Percentiles rank a stretch among this genome's conserved stretches.
Evolutionary conservation across 2,329 filamentous ascomycete genomes (phyloP).

Genomic region (Hypoxylon sp.): DNA sequence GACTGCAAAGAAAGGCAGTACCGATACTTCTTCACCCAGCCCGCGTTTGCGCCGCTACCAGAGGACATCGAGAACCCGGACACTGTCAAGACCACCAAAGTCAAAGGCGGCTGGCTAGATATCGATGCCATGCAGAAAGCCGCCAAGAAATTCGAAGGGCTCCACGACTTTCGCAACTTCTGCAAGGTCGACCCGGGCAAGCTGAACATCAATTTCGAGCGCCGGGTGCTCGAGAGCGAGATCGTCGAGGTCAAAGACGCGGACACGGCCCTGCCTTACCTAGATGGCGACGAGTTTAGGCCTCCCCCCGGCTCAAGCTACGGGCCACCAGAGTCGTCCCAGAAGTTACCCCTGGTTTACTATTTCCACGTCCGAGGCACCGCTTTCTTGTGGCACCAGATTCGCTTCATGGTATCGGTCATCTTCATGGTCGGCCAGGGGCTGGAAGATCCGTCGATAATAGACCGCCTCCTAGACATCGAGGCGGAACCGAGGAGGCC

Average conservation of each 20-base stretch:
- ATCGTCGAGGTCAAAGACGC: constrained; percentile 73
- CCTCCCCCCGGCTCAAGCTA: constrained; percentile 39
- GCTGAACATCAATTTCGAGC: constrained; percentile 83
- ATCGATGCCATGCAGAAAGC: constrained; percentile 86
- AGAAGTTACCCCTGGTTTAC: constrained; percentile 72
- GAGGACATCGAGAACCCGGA: constrained; percentile 57
- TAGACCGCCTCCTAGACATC: constrained; percentile 79
- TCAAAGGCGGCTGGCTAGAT: constrained; percentile 80
- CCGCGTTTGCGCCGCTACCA: constrained; percentile 77
- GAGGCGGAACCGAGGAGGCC: constrained; percentile 76
- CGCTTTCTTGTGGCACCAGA: constrained; percentile 98
- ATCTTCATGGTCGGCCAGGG: constrained; percentile 94
- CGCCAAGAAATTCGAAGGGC: constrained; percentile 79
- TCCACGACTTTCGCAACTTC: constrained; percentile 95
- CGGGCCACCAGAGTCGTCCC: constrained; percentile 7
- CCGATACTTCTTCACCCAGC: constrained; percentile 97
- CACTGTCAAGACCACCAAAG: constrained; percentile 32
- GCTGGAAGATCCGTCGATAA: constrained; percentile 76
- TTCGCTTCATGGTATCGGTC: constrained; percentile 90
- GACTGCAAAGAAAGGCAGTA: constrained; percentile 91
- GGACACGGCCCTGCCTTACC: constrained; percentile 63
- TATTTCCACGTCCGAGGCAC: constrained; percentile 88
- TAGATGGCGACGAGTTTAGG: constrained; percentile 56
- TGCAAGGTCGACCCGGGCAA: constrained; percentile 93
- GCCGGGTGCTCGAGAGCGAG: constrained; percentile 80